Conservation (phyloP, 805 yeast species). For the Candida boidinii region DNA sequence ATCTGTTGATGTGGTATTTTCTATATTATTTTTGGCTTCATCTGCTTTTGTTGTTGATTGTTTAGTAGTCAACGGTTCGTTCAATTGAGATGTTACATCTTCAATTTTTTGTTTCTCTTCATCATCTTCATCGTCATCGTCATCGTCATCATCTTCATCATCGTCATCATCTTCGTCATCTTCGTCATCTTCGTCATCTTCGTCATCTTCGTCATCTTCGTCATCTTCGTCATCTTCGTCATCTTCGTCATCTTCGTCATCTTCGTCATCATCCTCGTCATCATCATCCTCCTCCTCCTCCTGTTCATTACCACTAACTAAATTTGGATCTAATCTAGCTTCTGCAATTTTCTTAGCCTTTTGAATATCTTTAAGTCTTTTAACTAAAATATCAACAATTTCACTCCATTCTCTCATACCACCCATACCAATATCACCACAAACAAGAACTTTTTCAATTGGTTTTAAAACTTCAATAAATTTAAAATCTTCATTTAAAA, state of each 20-base stretch:
- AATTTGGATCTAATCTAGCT: constrained; percentile 13
- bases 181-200: constrained; percentile 32
- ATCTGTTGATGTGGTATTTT: background rate
- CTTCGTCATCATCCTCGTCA: constrained; percentile 24
- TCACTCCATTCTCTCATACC: constrained; percentile 67
- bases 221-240: constrained; percentile 34
- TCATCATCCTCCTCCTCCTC: constrained; percentile 33
- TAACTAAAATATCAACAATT: constrained; percentile 76
- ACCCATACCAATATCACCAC: constrained; percentile 59
- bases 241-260: constrained; percentile 17
- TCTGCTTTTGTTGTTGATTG: background rate
- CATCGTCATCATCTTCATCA: constrained; percentile 35
- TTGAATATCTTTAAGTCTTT: constrained; percentile 57
- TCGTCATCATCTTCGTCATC: constrained; percentile 39
- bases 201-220: constrained; percentile 41
- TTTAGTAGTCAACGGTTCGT: background rate
- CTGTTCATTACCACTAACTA: constrained; percentile 23
- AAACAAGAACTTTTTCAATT: constrained; percentile 48
- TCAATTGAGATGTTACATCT: background rate
- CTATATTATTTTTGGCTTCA: background rate
- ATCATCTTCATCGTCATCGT: constrained; percentile 30
- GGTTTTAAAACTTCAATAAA: constrained; percentile 56
- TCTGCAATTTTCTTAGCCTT: constrained; percentile 44
- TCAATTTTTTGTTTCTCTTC: constrained; percentile 3
- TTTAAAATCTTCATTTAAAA: constrained; percentile 51